phyloP scores from a whole-genome alignment of 352 stramenopile genomes.

The Globisporangium cylindrosporum region DNA sequence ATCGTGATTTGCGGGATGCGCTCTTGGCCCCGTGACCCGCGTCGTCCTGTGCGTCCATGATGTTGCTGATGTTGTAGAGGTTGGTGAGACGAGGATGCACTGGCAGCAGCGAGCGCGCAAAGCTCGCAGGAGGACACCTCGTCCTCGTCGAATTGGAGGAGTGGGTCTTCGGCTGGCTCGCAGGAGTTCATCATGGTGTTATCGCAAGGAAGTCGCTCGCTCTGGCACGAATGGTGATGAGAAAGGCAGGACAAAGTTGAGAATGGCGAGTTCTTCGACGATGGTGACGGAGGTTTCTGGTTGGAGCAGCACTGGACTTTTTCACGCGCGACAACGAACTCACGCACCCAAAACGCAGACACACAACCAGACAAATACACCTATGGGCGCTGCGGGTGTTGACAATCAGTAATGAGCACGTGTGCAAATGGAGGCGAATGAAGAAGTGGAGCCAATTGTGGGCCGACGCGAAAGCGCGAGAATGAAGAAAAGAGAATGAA shows the following conservation, averaged over 20 bases:
- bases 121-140: not conserved
- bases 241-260: not conserved
- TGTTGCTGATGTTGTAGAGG: not conserved
- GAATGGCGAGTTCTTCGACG: not conserved
- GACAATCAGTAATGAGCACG: not conserved
- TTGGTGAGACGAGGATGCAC: not conserved
- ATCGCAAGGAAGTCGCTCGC: too few species aligned
- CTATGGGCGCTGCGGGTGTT: not conserved
- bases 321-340: not conserved
- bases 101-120: not conserved
- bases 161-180: not conserved
- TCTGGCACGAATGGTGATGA: not conserved
- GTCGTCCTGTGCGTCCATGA: not conserved
- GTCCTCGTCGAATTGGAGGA: not conserved
- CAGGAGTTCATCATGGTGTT: constrained; percentile 10
- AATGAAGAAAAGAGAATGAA: not conserved
- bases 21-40: not conserved
- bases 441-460: not conserved
- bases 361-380: not conserved
- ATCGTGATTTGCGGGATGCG: constrained; percentile 13
- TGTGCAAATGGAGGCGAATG: not conserved
- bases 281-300: not conserved
- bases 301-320: not conserved
- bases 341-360: not conserved
- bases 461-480: not conserved